phyloP scores from a whole-genome alignment of 768 basidiomycete genomes.

The Mycena vulgaris region DNA sequence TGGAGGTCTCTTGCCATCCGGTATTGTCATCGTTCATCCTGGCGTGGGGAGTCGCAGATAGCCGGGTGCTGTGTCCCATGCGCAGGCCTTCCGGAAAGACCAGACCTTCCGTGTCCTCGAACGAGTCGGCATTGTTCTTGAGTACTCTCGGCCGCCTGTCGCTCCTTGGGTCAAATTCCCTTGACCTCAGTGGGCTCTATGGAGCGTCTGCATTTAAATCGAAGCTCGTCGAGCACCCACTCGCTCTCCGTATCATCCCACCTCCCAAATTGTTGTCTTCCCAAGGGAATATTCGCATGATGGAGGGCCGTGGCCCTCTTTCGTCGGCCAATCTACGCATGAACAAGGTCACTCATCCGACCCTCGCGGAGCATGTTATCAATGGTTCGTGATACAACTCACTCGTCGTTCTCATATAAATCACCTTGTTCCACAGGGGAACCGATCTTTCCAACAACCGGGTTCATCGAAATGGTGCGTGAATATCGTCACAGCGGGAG shows the following conservation, averaged over 20 bases:
- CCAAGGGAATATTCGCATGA: too few relatives aligned
- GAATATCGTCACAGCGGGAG: background rate
- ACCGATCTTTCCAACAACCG: slow-evolving; percentile 11
- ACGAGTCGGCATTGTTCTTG: background rate
- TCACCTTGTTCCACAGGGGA: background rate
- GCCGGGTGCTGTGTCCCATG: slow-evolving; percentile 19
- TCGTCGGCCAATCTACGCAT: background rate
- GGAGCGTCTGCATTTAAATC: slow-evolving; percentile 5
- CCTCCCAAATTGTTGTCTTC: background rate
- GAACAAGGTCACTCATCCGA: slow-evolving; percentile 1
- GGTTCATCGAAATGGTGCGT: slow-evolving; percentile 17
- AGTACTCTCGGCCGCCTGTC: slow-evolving; percentile 12
- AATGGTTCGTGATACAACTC: slow-evolving; percentile 10
- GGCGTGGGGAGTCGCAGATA: background rate
- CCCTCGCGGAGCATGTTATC: slow-evolving; percentile 12
- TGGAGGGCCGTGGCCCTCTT: background rate
- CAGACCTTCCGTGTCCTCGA: too few relatives aligned
- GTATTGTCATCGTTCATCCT: slow-evolving; percentile 12
- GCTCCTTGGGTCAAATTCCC: background rate
- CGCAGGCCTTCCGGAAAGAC: slow-evolving; percentile 3
- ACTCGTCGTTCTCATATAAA: background rate
- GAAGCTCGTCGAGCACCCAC: slow-evolving; percentile 5
- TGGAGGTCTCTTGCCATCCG: slow-evolving; percentile 23
- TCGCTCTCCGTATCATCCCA: background rate
- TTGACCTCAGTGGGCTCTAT: slow-evolving; percentile 21